Conservation (phyloP, 2,329 filamentous ascomycete species). For the Botryosphaeria dothidea region DNA sequence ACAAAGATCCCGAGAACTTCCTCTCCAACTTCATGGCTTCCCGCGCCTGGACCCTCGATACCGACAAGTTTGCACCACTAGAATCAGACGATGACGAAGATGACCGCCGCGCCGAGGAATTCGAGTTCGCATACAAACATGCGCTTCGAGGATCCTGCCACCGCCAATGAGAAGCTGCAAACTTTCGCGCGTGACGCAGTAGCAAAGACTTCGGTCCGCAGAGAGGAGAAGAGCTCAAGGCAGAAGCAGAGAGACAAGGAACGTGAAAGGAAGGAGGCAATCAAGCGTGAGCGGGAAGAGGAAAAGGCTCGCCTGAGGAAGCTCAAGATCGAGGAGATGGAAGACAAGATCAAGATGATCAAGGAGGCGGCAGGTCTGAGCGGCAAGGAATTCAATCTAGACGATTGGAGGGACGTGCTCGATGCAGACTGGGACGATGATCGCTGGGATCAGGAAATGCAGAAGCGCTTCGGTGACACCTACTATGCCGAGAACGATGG, state of each 20-base stretch:
- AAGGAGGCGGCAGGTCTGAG: constrained; percentile 82
- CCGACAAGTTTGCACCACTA: constrained; percentile 73
- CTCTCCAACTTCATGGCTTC: constrained; percentile 95
- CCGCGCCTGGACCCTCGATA: constrained; percentile 78
- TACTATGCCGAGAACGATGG: constrained; percentile 77
- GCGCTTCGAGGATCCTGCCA: constrained; percentile 88
- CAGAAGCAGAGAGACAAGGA: constrained; percentile 79
- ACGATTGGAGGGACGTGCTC: constrained; percentile 82
- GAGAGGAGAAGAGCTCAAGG: constrained; percentile 76
- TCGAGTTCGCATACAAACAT: constrained; percentile 94
- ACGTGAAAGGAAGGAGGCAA: constrained; percentile 73
- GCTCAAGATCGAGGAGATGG: constrained; percentile 86
- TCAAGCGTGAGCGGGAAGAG: constrained; percentile 72
- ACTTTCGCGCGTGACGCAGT: constrained; percentile 88
- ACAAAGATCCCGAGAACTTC: constrained; percentile 87
- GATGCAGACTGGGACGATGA: constrained; percentile 88
- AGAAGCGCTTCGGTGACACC: constrained; percentile 79
- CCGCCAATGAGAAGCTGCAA: constrained; percentile 82
- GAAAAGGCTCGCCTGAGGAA: constrained; percentile 83
- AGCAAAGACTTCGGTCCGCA: constrained; percentile 77
- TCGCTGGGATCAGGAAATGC: constrained; percentile 90
- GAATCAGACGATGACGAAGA: constrained; percentile 88
- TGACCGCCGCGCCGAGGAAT: constrained; percentile 75
- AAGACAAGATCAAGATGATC: constrained; percentile 83
- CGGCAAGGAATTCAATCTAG: constrained; percentile 66